Base-by-base conservation (phyloP, 2,329 filamentous ascomycete species). In the Ophiognomonia clavigignenti-juglandacearum region DNA sequence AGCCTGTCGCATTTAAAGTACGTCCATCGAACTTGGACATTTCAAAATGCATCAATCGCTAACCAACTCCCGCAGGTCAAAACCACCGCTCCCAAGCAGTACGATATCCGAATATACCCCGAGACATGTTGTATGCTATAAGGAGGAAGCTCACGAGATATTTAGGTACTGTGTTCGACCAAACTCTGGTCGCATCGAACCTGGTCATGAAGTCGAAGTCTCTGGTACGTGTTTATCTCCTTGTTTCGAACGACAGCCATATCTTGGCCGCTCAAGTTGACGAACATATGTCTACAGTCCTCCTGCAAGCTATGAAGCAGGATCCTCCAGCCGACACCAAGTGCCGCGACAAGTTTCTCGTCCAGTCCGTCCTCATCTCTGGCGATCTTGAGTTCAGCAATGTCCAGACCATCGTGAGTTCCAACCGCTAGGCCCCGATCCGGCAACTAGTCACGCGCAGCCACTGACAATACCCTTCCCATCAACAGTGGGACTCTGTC, bases 61-160 rank as follows among this genome's bases (percentile, higher is more conserved):
- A 54, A 67, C 59, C 43, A 54, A 67, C 59, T 43, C 39, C 48
- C 35, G 27, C 59, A 96, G 90, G 93, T 98, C 69, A 98, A 98
- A 83, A 98, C 93, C 40, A 98, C 93, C 54, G 93, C 93, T 41
- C 93, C 93, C 27, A 97, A 97, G 73, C 93, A 97, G 92, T 98
- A 87, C 63, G 86, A 69, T 53, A 48, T 56, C 51, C 52, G 42
- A 26, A 4, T 52, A 46, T 57, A 52, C 32, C 27, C 52, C 29
- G 41, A 44, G 29, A 42, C 38, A 29, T 57, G 45, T 58, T 54
- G 22, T 43, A 34, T 39, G 47, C 39, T 41, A 22, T 22, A 29
- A 39, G 39, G 35, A 39, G 39, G 29, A 53, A 41, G 48, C 56
- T 63, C 49, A 62, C 52, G 31, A 48, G 40, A 53, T 47, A 40